A percentile compares a stretch with the other conserved stretches of the same genome.
Evolutionary conservation across 2,329 filamentous ascomycete species (phyloP).

Genomic region (Hypoxylon rubiginosum): DNA sequence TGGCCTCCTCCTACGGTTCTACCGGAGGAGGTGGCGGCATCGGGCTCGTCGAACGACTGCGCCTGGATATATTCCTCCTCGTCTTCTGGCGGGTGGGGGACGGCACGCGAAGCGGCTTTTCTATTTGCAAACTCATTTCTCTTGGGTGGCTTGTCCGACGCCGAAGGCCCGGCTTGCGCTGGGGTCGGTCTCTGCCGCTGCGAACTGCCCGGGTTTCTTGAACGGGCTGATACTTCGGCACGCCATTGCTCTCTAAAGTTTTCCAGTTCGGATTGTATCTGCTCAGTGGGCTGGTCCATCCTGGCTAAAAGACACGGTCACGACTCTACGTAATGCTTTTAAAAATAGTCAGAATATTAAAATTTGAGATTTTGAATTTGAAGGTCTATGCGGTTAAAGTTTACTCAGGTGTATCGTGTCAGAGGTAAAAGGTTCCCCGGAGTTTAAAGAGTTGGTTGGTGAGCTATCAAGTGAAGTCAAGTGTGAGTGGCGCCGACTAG

Average conservation of each 20-base stretch:
- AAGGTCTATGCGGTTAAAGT: not conserved
- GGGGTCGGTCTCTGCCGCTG: conserved; percentile 33
- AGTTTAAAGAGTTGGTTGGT: conserved; percentile 10
- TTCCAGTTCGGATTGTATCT: conserved; percentile 79
- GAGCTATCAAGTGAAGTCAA: conserved; percentile 14
- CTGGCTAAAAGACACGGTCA: conserved; percentile 26
- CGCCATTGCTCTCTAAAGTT: conserved; percentile 89
- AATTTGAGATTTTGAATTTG: conserved; percentile 3
- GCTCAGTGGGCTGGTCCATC: conserved; percentile 47
- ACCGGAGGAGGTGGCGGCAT: conserved; percentile 14
- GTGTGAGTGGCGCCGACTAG: conserved; percentile 19
- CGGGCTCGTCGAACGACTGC: conserved; percentile 52
- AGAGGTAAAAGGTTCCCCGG: conserved; percentile 6
- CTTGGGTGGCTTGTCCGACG: conserved; percentile 35
- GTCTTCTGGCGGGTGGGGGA: conserved; percentile 39
- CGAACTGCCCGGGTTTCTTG: conserved; percentile 50
- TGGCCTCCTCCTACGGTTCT: conserved; percentile 37
- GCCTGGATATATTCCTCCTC: conserved; percentile 51
- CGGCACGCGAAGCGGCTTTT: conserved; percentile 36
- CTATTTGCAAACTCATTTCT: conserved; percentile 39
- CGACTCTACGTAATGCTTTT: conserved; percentile 4
- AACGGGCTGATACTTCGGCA: conserved; percentile 74
- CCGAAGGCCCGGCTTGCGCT: conserved; percentile 35
- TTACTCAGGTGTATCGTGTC: conserved; percentile 10
- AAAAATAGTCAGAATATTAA: conserved; percentile 1